These are phyloP conservation scores for Multifurca ochricompacta DNA, from an alignment of 768 basidiomycete genomes.

Conservation along the genomic window DNA sequence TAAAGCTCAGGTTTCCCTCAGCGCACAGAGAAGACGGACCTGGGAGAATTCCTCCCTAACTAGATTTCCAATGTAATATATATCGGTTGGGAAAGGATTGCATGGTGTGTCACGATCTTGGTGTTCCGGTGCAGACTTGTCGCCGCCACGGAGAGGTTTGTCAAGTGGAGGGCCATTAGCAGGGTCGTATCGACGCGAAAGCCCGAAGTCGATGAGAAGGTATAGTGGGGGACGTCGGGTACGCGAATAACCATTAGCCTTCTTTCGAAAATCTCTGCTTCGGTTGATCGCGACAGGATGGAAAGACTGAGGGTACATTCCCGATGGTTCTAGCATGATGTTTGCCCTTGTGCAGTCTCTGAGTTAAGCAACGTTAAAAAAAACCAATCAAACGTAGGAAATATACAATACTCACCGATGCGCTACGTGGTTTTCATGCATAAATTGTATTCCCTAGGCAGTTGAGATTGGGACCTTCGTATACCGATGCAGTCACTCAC, in stretches of 20 bases:
- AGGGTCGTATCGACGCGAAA: conserved; percentile 1
- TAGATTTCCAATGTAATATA: conserved; percentile 13
- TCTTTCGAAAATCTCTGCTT: background rate
- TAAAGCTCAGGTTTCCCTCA: background rate
- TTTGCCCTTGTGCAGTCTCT: conserved; percentile 9
- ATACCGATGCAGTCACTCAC: background rate
- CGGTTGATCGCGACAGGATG: conserved; percentile 1
- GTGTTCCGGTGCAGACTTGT: conserved; percentile 16
- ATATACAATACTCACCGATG: conserved; percentile 2
- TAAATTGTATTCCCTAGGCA: conserved; percentile 6
- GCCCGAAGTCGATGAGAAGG: conserved; percentile 14
- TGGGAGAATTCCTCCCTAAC: background rate
- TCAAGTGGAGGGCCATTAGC: conserved; percentile 5
- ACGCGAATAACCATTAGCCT: background rate
- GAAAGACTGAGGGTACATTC: conserved; percentile 10
- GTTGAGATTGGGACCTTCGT: background rate
- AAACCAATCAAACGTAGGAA: background rate
- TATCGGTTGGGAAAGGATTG: conserved; percentile 15
- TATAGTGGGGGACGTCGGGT: background rate
- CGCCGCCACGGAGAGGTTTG: conserved; percentile 7
- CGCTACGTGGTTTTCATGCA: conserved; percentile 15
- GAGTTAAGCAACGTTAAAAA: too few relatives aligned
- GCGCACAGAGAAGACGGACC: background rate
- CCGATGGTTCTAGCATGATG: conserved; percentile 14
- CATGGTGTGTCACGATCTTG: background rate